A percentile compares a stretch with the other conserved stretches of the same genome.
These are phyloP conservation scores for Bruguiera gymnorhiza DNA, from an alignment of 345 rosid genomes.

Conservation along the genomic window DNA sequence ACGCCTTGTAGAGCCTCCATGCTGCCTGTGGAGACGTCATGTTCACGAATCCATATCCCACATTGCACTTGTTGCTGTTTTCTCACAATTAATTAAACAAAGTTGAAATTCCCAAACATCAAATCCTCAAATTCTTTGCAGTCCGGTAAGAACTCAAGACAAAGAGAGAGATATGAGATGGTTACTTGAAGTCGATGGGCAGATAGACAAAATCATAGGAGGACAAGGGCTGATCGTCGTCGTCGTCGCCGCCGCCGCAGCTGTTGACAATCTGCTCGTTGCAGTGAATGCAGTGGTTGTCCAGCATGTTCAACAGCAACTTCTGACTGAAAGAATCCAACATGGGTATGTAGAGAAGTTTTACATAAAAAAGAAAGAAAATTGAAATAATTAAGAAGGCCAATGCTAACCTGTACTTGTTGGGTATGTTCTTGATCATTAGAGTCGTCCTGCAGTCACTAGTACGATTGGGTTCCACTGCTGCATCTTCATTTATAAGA, in stretches of 20 bases:
- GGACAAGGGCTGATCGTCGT: constrained; percentile 52
- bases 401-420: constrained; percentile 67
- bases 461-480: constrained; percentile 45
- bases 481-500: constrained; percentile 48
- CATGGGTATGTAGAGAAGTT: no score
- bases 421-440: constrained; percentile 97
- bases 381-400: background rate
- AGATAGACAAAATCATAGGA: constrained; percentile 84
- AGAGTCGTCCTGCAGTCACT: constrained; percentile 75
- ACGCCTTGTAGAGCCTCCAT: constrained; percentile 71
- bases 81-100: no score
- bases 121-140: no score
- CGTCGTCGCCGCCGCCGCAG: constrained; percentile 6
- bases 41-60: constrained; percentile 98
- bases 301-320: constrained; percentile 65
- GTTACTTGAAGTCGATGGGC: constrained; percentile 89
- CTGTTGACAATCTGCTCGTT: constrained; percentile 56
- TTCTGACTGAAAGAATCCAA: constrained; percentile 21
- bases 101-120: no score
- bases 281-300: constrained; percentile 84
- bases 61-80: constrained; percentile 85
- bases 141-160: no score
- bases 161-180: background rate
- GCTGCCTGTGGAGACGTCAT: constrained; percentile 87
- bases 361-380: background rate